These are phyloP conservation scores for Phytopythium cucurbitacearum DNA, from an alignment of 352 stramenopile species.

Conservation along the genomic window DNA sequence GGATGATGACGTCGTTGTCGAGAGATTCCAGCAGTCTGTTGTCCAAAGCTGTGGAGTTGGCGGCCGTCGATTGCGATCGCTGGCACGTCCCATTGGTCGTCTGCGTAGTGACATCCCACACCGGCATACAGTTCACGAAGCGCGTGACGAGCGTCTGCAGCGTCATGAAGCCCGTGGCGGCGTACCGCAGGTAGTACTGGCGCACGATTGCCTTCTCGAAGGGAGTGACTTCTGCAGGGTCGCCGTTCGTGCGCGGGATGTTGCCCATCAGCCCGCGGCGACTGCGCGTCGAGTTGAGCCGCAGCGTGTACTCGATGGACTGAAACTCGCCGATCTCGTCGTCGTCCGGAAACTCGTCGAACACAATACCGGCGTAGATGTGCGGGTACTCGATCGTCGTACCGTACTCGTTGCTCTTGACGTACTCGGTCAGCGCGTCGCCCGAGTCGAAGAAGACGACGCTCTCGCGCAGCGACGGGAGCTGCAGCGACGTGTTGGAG, in stretches of 20 bases:
- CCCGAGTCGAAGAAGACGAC: conserved; percentile 38
- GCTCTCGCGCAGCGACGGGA: conserved; percentile 45
- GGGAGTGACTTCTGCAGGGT: conserved; percentile 19
- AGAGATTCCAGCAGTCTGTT: conserved; percentile 26
- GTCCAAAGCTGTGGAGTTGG: conserved; percentile 21
- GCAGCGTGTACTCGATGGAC: conserved; percentile 57
- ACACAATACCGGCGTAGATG: conserved; percentile 56
- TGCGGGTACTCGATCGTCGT: conserved; percentile 28
- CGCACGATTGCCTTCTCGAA: conserved; percentile 32
- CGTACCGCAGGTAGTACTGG: conserved; percentile 42
- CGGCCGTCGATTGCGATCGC: conserved; percentile 23
- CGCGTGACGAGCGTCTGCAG: conserved; percentile 58
- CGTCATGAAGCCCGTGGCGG: conserved; percentile 49
- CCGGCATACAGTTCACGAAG: conserved; percentile 53
- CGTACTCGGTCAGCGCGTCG: conserved; percentile 37
- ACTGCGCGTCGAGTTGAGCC: conserved; percentile 45
- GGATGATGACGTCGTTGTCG: conserved; percentile 38
- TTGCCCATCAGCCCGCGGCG: conserved; percentile 16
- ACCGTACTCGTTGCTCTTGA: conserved; percentile 37
- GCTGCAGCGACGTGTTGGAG: conserved; percentile 12
- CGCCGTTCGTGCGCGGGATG: conserved; percentile 27
- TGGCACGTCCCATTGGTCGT: conserved; percentile 43
- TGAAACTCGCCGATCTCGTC: conserved; percentile 27
- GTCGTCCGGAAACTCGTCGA: conserved; percentile 29
- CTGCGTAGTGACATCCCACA: conserved; percentile 34